phyloP scores from a whole-genome alignment of 2,329 filamentous ascomycete genomes.

The Metarhizium album region DNA sequence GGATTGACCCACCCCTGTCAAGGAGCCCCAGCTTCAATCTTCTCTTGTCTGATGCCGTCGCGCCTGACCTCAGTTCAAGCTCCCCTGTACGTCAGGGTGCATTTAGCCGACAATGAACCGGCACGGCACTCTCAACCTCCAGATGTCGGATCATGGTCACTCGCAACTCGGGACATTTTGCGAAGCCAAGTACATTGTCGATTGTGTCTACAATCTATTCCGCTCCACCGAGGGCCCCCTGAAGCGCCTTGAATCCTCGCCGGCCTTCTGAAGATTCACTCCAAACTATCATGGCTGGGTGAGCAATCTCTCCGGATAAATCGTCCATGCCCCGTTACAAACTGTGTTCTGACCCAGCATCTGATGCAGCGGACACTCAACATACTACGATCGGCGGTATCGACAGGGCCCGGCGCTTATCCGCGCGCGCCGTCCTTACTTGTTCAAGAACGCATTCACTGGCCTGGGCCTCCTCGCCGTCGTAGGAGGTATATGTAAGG shows the following conservation, averaged over 20 bases:
- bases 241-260: conserved; percentile 3
- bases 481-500: conserved; percentile 77
- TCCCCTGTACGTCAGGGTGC: background rate
- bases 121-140: background rate
- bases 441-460: conserved; percentile 79
- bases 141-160: background rate
- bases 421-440: conserved; percentile 81
- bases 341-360: background rate
- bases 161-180: too few species aligned
- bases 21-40: background rate
- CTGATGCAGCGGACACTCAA: conserved; percentile 37
- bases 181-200: background rate
- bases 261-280: background rate
- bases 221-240: background rate
- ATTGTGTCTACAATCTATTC: background rate
- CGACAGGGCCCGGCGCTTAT: conserved; percentile 81
- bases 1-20: conserved; percentile 4
- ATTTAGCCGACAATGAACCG: conserved; percentile 6
- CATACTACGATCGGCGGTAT: conserved; percentile 86
- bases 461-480: conserved; percentile 66
- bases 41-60: background rate
- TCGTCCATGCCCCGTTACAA: background rate
- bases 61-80: background rate
- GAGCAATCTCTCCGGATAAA: background rate
- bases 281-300: conserved; percentile 1